Evolutionary conservation across 2,329 filamentous ascomycete species (phyloP).

Genomic region (Xylariaceae sp.): DNA sequence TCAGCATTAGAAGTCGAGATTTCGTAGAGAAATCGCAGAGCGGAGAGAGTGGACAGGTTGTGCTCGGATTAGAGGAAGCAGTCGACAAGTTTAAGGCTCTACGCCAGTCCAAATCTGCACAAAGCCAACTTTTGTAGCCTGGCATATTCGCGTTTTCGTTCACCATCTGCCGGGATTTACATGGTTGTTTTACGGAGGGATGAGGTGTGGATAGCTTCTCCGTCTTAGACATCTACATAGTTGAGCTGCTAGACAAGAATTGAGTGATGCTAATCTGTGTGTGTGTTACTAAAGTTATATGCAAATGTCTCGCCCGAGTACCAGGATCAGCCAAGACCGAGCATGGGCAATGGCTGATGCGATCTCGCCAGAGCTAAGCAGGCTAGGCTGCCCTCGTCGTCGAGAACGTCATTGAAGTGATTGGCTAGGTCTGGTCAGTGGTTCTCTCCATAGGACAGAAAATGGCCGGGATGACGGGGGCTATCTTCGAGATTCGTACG

Average conservation of each 20-base stretch:
- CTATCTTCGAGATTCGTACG: too few relatives aligned
- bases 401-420: too few relatives aligned
- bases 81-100: constrained; percentile 20
- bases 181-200: not conserved
- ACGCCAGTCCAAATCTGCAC: not conserved
- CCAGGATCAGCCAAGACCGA: not conserved
- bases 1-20: constrained; percentile 31
- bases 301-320: not conserved
- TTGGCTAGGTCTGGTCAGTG: not conserved
- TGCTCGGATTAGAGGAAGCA: constrained; percentile 26
- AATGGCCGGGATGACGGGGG: too few relatives aligned
- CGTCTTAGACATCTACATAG: too few relatives aligned
- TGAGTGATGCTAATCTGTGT: too few relatives aligned
- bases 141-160: not conserved
- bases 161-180: not conserved
- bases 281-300: too few relatives aligned
- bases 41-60: constrained; percentile 27
- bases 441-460: not conserved
- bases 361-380: too few relatives aligned
- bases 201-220: too few relatives aligned
- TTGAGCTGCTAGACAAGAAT: too few relatives aligned
- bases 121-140: not conserved
- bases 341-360: not conserved
- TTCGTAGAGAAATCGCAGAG: constrained; percentile 28
- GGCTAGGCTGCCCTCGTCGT: too few relatives aligned